Base-by-base conservation (phyloP, 257 asterid species). In the Solanum ossicruentum region DNA sequence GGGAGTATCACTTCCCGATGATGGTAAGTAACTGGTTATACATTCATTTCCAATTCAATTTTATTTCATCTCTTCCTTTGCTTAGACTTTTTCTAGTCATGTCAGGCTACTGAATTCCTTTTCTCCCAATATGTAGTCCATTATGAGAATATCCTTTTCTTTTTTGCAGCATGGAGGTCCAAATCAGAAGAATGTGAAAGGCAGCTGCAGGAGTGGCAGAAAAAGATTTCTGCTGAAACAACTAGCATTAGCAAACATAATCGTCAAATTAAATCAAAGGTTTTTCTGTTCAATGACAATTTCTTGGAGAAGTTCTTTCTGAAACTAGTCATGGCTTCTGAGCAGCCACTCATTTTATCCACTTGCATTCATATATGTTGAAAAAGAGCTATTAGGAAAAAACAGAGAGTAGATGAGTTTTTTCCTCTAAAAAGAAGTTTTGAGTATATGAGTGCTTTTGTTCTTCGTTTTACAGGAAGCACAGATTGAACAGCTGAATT, bases 181-280 rank as follows among this genome's bases (percentile, higher is more conserved):
- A 97, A 92, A 89, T 88, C 96, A 58, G 98, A 95, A 87, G 97
- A 90, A 52, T 97, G 98, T 67, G 99, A 97, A 85, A 92, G 23
- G 88, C 96, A 92, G 67, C 91, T 95, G 86, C 97, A 93, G 91
- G 92, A 88, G 85, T 95, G 93, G 98, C 90, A 92, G 92, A 95
- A 89, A 90, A 94, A 91, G 92, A 93, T 92, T 45, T 94, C 99
- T 55, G 93, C 95, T 86, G 98, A 95, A 60, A 97, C 99, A 85
- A 95, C 98, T 77, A 94, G 90, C 89, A 92, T 97, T 85, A 89
- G 94, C 89, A 94, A 97, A 88, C 97, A 91, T 90, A 93, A 90
- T 83, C 99, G 98, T 84, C 98, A 91, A 87, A 97, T 91, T 80
- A 97, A 94, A 89, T 91, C 97, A 32, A 95, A 97, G 99, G 99